Base-by-base conservation (phyloP, 2,329 filamentous ascomycete species). In the Fusarium tricinctum region DNA sequence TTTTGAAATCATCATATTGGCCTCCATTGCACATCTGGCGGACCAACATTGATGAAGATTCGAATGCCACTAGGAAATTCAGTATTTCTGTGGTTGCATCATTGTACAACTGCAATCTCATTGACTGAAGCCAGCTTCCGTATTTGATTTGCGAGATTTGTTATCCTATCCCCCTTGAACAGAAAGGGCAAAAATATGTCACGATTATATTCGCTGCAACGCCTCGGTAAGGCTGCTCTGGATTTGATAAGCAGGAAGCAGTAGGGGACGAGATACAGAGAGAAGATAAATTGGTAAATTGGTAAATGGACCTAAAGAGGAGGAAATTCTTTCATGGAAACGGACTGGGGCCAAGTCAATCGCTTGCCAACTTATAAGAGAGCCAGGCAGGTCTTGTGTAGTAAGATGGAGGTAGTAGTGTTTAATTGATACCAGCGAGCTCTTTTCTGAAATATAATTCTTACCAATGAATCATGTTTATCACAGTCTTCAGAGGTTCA, bases 1-100 rank as follows among this genome's bases (percentile, higher is more conserved):
- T 48, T 48, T 47, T 67, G 51, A 63, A 61, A 43, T 28, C 42
- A 49, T 38, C 22, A 43, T 47, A 38, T 58, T 57, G 40, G 52
- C 50, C 39, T 47, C 60, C 72, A 74, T 74, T 74, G 72, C 71
- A 74, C 70, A 40, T 46, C 43, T 40, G 57, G 62, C 49, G 40
- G 35, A 42, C 39, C 48, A 53, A 28, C 33, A 35, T 39, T 40
- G 53, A 50, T 52, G 22, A 45, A 45, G 39, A 47, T 39, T 30
- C 46, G 40, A 56, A 42, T 44, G 20, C 30, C 19, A 39, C 20
- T 30, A 35, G 47, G 32, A 59, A 55, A 52, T 53, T 39, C 20
- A 38, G 46, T 33, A 45, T 50, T 26, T 47, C 35, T 22, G 19
- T 47, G 52, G 38, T 42, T 46, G 32, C 42, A 35, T 30, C 22